Evolutionary conservation across 1,284 basidiomycete species (phyloP).

Genomic region (Leccinum ponderosum): DNA sequence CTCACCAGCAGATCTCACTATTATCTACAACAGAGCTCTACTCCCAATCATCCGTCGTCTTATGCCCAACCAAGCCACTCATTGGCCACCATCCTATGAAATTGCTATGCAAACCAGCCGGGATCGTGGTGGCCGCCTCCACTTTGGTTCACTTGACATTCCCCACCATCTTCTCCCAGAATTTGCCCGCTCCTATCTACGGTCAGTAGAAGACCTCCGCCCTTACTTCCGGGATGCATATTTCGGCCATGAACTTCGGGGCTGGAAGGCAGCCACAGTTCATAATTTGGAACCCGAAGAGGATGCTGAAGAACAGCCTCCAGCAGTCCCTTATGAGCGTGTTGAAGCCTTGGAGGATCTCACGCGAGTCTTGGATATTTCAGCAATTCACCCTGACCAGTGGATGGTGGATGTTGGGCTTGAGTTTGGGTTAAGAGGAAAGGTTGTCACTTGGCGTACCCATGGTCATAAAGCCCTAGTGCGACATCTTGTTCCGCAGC

Average conservation of each 20-base stretch:
- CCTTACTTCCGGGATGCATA: conserved; percentile 10
- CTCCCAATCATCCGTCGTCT: neutral
- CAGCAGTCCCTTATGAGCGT: neutral
- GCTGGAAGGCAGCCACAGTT: conserved; percentile 8
- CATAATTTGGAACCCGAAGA: conserved; percentile 4
- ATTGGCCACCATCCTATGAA: conserved; percentile 9
- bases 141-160: neutral
- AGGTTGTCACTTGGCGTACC: neutral
- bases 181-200: neutral
- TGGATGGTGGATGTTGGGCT: conserved; percentile 1
- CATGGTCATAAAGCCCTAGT: neutral
- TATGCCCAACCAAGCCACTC: conserved; percentile 10
- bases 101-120: neutral
- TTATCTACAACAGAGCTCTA: conserved; percentile 3
- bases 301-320: neutral
- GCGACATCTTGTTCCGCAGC: neutral
- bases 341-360: neutral
- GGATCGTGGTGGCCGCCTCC: neutral
- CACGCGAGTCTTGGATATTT: neutral
- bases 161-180: neutral
- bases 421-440: neutral
- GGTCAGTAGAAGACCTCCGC: neutral
- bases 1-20: neutral
- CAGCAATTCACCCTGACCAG: neutral
- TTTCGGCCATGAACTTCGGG: conserved; percentile 14